Percentiles rank a stretch among this genome's conserved stretches.
Conservation (phyloP, 2,329 filamentous ascomycete species). For the Aspergillus phoenicis region DNA sequence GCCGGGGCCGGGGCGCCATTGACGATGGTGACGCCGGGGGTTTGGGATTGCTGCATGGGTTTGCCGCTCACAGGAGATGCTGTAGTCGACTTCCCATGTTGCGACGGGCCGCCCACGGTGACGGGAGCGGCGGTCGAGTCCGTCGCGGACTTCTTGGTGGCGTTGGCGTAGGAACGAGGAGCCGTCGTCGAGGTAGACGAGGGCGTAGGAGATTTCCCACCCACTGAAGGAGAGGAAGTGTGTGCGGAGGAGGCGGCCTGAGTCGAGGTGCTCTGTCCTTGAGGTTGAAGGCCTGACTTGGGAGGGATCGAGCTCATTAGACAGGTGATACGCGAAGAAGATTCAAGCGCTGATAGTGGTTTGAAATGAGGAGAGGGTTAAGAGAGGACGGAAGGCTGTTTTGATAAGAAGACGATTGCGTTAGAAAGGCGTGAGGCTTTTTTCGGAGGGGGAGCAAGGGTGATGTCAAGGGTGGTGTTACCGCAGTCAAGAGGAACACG, state of each 20-base stretch:
- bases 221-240: conserved; percentile 45
- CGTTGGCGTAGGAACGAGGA: conserved; percentile 63
- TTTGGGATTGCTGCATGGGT: conserved; percentile 53
- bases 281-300: conserved; percentile 53
- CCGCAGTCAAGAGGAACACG: conserved; percentile 22
- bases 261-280: conserved; percentile 52
- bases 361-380: not conserved
- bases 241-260: conserved; percentile 48
- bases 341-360: conserved; percentile 11
- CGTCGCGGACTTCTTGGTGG: conserved; percentile 61
- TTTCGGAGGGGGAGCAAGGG: conserved; percentile 6
- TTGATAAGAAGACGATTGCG: conserved; percentile 7
- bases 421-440: conserved; percentile 3
- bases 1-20: conserved; percentile 63
- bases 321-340: conserved; percentile 36
- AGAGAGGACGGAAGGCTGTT: conserved; percentile 17
- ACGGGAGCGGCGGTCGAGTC: conserved; percentile 54
- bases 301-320: conserved; percentile 64
- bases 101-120: conserved; percentile 55
- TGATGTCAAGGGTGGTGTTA: conserved; percentile 25
- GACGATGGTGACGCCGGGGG: conserved; percentile 57
- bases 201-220: conserved; percentile 46
- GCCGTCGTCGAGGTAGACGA: conserved; percentile 47
- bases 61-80: conserved; percentile 85
- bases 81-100: conserved; percentile 64